Percentiles rank a stretch among this genome's conserved stretches.
Evolutionary conservation across 805 yeast genomes (phyloP).

Genomic region (Saturnispora bothae): DNA sequence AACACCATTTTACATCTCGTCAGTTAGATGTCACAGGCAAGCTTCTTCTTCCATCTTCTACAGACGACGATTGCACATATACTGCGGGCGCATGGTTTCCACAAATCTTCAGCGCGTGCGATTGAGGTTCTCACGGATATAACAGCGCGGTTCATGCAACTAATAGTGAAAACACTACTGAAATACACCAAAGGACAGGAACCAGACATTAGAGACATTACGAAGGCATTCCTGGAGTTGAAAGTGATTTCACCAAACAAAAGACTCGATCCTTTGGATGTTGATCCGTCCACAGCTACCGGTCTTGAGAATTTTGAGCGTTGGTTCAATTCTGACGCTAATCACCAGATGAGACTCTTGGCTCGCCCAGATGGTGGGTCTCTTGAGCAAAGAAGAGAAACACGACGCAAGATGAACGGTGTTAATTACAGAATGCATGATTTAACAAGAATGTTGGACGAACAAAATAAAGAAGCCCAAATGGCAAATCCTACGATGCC

Average conservation of each 20-base stretch:
- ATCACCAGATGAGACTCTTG: constrained; percentile 32
- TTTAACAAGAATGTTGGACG: constrained; percentile 25
- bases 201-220: constrained; percentile 48
- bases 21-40: constrained; percentile 16
- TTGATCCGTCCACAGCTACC: constrained; percentile 31
- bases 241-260: constrained; percentile 54
- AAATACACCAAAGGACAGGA: constrained; percentile 35
- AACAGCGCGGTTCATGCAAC: constrained; percentile 49
- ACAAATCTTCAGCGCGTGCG: constrained; percentile 52
- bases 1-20: not conserved
- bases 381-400: constrained; percentile 17
- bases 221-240: constrained; percentile 56
- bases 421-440: constrained; percentile 24
- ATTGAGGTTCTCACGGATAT: constrained; percentile 73
- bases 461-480: constrained; percentile 19
- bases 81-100: constrained; percentile 76
- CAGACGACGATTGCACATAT: constrained; percentile 36
- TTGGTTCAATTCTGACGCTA: constrained; percentile 44
- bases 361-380: constrained; percentile 25
- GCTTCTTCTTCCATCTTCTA: constrained; percentile 24
- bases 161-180: constrained; percentile 41
- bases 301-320: constrained; percentile 42
- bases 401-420: constrained; percentile 15
- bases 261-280: constrained; percentile 44
- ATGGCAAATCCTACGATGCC: constrained; percentile 17